A percentile compares a stretch with the other conserved stretches of the same genome.
These are phyloP conservation scores for Pseudoscleropodium purum DNA, from an alignment of 225 moss, liverwort and hornwort species.

Conservation along the genomic window DNA sequence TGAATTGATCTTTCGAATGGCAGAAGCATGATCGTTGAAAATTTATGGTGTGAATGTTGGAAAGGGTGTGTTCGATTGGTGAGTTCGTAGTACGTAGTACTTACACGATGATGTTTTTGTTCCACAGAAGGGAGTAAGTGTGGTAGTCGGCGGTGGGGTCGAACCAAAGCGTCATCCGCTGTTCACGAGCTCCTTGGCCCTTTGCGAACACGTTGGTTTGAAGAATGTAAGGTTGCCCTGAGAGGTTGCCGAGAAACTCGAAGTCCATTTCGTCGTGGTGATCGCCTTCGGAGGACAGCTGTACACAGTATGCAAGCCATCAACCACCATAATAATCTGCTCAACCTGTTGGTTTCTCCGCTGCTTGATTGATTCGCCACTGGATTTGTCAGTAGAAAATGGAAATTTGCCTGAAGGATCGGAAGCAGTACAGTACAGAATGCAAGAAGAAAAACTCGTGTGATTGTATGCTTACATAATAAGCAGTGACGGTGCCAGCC, in stretches of 20 bases:
- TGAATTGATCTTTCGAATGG: too few species aligned
- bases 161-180: constrained; percentile 53
- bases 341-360: not conserved
- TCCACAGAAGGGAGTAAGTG: constrained; percentile 50
- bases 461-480: constrained; percentile 38
- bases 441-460: not conserved
- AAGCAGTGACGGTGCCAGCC: constrained; percentile 86
- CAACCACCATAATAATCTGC: not conserved
- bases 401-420: not conserved
- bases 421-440: not conserved
- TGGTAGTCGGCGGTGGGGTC: constrained; percentile 48
- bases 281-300: constrained; percentile 23
- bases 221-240: constrained; percentile 38
- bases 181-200: constrained; percentile 38
- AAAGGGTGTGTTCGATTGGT: too few species aligned
- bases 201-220: constrained; percentile 57
- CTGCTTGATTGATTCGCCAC: not conserved
- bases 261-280: constrained; percentile 50
- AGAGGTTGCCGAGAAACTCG: constrained; percentile 43
- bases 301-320: not conserved
- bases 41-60: not conserved
- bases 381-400: too few species aligned
- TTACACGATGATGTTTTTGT: constrained; percentile 41
- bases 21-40: not conserved
- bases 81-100: not conserved